Evolutionary conservation across 768 basidiomycete genomes (phyloP), one percentile per base, ranked within the genome.

Genomic region (Baorangia bicolor): DNA sequence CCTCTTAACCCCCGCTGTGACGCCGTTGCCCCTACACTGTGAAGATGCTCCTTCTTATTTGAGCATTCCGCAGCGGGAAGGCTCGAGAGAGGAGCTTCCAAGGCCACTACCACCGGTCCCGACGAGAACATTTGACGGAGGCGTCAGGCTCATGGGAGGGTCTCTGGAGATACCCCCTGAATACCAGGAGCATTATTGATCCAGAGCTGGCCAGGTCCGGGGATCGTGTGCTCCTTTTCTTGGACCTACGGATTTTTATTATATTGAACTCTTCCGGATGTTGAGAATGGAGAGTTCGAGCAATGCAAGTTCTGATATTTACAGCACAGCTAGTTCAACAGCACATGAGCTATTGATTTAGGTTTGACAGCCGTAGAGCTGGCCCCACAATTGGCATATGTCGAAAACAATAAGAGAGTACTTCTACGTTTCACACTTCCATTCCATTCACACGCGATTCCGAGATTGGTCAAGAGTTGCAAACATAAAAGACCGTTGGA

Each of bases 91-190:
- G 3, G 25, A 31, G 14, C 14, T 30, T 23, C 48, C 21, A 18
- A 31, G 14, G 27, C 8, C 53, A 11, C 42, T 49, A 8, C 21
- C 53, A 3, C 37, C 30, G 12, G 12, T 23, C 18, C 56, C 50
- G 16, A 30, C 20, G 30, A 60, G 40, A 39, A 34, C 44, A 11
- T n/a, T 25, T 53, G 61, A 55, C 25, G 43, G 48, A 20, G 53
- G 51, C 4, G 48, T 48, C 46, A 50, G 34, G 14, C 6, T 61
- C 5, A 31, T 42, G 35, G 48, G 47, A 27, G 46, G 34, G 16
- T 31, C 42, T 13, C 2, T 30, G 4, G n/a, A 49, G 18, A 50
- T 40, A 5, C 49, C 38, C 25, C 37, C 56, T 20, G 61, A 48
- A 52, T 49, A 49, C 31, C 53, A 40, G 31, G 48, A 51, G 0